Percentiles rank a stretch among this genome's conserved stretches.
Conservation (phyloP, 2,329 filamentous ascomycete species). For the Hymenoscyphus fraxineus region DNA sequence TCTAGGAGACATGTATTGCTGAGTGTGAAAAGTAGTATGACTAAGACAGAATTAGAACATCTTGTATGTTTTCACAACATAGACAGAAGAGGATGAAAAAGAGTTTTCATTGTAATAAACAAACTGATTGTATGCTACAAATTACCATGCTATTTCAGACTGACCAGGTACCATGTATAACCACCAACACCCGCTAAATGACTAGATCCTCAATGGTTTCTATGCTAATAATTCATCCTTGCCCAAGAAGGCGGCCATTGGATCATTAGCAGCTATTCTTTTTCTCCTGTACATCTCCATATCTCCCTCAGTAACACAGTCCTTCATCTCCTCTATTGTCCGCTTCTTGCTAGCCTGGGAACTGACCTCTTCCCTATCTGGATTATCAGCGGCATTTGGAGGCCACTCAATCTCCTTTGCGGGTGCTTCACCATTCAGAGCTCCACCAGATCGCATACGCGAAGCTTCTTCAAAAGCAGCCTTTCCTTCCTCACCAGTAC, state of each 20-base stretch:
- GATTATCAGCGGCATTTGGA: constrained; percentile 31
- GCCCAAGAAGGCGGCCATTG: constrained; percentile 78
- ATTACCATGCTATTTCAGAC: too few relatives aligned
- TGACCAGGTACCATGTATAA: too few relatives aligned
- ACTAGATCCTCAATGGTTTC: background rate
- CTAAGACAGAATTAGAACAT: too few relatives aligned
- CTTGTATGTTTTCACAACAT: too few relatives aligned
- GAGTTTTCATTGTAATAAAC: too few relatives aligned
- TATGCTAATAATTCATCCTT: constrained; percentile 62
- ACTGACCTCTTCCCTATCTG: constrained; percentile 25
- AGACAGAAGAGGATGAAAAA: too few relatives aligned
- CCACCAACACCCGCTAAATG: constrained; percentile 3
- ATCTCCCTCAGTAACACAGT: constrained; percentile 75
- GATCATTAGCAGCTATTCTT: constrained; percentile 70
- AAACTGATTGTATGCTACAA: too few relatives aligned
- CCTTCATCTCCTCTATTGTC: constrained; percentile 73
- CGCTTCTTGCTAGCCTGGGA: constrained; percentile 57
- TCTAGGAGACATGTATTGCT: too few relatives aligned
- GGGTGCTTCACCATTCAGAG: constrained; percentile 35
- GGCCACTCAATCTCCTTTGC: constrained; percentile 26
- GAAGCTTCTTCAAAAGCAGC: constrained; percentile 75
- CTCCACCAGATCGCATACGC: constrained; percentile 46
- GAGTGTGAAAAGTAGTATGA: too few relatives aligned
- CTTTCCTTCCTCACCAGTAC: constrained; percentile 87
- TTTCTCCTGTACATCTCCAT: constrained; percentile 82